Base-by-base conservation (phyloP, 2,329 filamentous ascomycete species). In the Mycosphaerella sp. region DNA sequence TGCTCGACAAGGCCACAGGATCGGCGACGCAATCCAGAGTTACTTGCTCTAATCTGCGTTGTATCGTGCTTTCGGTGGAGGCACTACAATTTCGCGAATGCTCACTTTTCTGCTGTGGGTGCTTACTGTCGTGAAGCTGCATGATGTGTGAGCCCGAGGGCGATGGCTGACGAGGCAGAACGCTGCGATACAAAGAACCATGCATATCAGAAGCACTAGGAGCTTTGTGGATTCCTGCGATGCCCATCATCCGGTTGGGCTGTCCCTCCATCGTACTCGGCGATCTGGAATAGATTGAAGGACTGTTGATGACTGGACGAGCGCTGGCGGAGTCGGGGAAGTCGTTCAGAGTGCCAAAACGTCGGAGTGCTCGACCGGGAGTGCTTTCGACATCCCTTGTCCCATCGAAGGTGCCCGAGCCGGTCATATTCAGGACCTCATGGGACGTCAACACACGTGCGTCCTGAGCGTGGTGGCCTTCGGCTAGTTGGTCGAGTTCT, bases 21-120 rank as follows among this genome's bases (percentile, higher is more conserved):
- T 38, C 34, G 12, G 32, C 11, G 12, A 14, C 26, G 34, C 12
- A 44, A 31, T 53, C 54, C 29, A 45, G 10, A 26, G 31, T 42
- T 31, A 49, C 53, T 21, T 56, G 49, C 41, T 53, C 54, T 26
- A 56, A 21, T 29, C 54, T 45, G 14, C 54, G 49, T 31, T 29
- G 36, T 10, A 53, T 45, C 10, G 54, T 56, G 31, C 49, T 53
- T 8, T 56, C 54, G 5, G 54, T 53, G 6, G 54, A 56, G 6
- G 38, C 49, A 39, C 54, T 53, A 32, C 23, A 53, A 14, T 36
- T 32, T 47, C 43, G 29, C 38, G 50, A 47, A 36, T 47, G 36
- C 23, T 21, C 44, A 32, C 39, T 51, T n/a, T 43, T 23, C 14
- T 45, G 48, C 32, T 51, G 40, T 11, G 48, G 14, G 31, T 51